These are phyloP conservation scores for Dichomitus squalens DNA, from an alignment of 1,284 basidiomycete species.

Conservation along the genomic window DNA sequence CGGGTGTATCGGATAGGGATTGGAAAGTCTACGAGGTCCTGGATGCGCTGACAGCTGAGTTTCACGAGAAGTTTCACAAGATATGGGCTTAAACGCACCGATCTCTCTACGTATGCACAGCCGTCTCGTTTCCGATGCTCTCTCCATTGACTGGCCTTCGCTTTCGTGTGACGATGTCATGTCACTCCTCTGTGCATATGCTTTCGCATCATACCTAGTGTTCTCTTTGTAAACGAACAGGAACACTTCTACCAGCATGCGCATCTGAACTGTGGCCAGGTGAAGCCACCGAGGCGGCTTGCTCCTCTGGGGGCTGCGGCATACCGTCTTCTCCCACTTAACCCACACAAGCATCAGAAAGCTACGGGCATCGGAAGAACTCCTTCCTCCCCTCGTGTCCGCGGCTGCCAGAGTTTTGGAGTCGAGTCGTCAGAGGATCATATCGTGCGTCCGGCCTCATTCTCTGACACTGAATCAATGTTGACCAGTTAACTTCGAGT, in stretches of 20 bases:
- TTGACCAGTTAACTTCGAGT: too few species aligned
- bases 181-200: too few species aligned
- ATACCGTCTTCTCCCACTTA: background rate
- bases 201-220: too few species aligned
- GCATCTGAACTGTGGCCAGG: constrained; percentile 3
- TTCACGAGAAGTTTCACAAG: constrained; percentile 42
- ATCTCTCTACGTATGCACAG: background rate
- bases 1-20: constrained; percentile 46
- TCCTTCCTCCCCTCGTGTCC: constrained; percentile 31
- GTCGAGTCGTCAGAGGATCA: constrained; percentile 36
- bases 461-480: too few species aligned
- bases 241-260: background rate
- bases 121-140: background rate
- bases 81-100: constrained; percentile 43
- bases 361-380: constrained; percentile 18
- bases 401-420: constrained; percentile 34
- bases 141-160: background rate
- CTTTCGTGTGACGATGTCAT: background rate
- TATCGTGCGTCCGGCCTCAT: constrained; percentile 42
- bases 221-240: background rate
- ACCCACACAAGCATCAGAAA: background rate
- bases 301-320: too few species aligned
- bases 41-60: constrained; percentile 46
- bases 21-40: constrained; percentile 61
- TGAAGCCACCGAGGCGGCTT: background rate